Evolutionary conservation across 352 stramenopile species (phyloP), one percentile per base, ranked within the genome.

Genomic region (Globisporangium perplexum): DNA sequence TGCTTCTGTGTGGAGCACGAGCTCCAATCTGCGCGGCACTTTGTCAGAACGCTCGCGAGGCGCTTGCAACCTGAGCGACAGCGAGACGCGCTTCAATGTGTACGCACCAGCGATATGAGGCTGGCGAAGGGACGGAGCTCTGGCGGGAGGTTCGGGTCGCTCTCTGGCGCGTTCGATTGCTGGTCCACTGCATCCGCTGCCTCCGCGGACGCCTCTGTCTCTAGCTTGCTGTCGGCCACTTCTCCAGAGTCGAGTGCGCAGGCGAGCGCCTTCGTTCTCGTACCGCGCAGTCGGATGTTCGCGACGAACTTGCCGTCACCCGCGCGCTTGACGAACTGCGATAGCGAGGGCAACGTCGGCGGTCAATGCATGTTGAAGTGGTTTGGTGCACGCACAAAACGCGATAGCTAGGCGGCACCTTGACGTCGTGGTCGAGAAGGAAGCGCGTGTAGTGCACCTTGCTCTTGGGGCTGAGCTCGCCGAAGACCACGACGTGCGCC

Each of bases 381-480:
- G n/a, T n/a, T n/a, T n/a, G n/a, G n/a, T n/a, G n/a, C n/a, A n/a
- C n/a, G n/a, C n/a, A n/a, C n/a, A n/a, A n/a, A n/a, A n/a, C n/a
- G n/a, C n/a, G n/a, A n/a, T n/a, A n/a, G n/a, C n/a, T n/a, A n/a
- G n/a, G n/a, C n/a, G n/a, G 39, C n/a, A 45, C 80, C 65, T 85
- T 68, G 12, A 88, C 66, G 26, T 86, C 57, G 53, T 86, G 68
- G 35, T 87, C 75, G 1, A 91, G 57, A 35, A 91, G 60, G 24
- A 91, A 88, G 17, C 71, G 74, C 15, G 80, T 82, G 67, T 91
- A 91, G 20, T 79, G 68, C 33, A 77, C 71, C 55, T 73, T 74
- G 20, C 71, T 69, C 18, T 65, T 57, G 0, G 80, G 80, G 22
- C 62, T 89, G 24, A 91, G 62, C 53, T 91, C 80, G 7, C 64